Percentiles rank a stretch among this genome's conserved stretches.
phyloP scores from a whole-genome alignment of 2,329 filamentous ascomycete genomes.

The Xylaria digitata region DNA sequence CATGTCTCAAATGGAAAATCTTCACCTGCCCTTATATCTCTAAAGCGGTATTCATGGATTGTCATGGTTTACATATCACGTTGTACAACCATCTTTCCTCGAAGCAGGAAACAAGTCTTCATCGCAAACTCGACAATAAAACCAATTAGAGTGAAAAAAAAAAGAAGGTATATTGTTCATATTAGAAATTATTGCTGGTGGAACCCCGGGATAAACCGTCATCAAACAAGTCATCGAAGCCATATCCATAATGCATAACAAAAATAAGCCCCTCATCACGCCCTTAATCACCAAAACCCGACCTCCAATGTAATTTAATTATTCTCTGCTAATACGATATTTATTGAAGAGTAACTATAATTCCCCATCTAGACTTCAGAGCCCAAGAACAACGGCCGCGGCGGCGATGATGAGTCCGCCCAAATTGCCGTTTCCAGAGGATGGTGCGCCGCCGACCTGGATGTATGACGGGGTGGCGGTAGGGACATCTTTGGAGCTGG shows the following conservation, averaged over 20 bases:
- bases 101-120: not conserved
- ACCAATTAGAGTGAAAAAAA: not conserved
- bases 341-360: not conserved
- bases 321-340: not conserved
- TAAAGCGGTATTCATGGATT: not conserved
- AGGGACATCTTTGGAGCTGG: not conserved
- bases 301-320: not conserved
- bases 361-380: constrained; percentile 13
- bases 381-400: constrained; percentile 28
- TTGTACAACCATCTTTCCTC: not conserved
- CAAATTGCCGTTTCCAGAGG: not conserved
- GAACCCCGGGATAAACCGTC: constrained; percentile 5
- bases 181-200: constrained; percentile 32
- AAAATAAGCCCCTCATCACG: not conserved
- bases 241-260: constrained; percentile 6
- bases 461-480: constrained; percentile 9
- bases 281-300: not conserved
- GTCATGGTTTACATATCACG: too few relatives aligned
- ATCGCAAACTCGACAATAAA: not conserved
- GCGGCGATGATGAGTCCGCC: constrained; percentile 28
- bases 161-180: constrained; percentile 14
- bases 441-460: constrained; percentile 35
- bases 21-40: too few relatives aligned
- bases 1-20: not conserved
- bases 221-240: not conserved